Percentiles rank a stretch among this genome's conserved stretches.
Evolutionary conservation across 2,329 filamentous ascomycete genomes (phyloP).

Genomic region (Aspergillus fumigatiaffinis): DNA sequence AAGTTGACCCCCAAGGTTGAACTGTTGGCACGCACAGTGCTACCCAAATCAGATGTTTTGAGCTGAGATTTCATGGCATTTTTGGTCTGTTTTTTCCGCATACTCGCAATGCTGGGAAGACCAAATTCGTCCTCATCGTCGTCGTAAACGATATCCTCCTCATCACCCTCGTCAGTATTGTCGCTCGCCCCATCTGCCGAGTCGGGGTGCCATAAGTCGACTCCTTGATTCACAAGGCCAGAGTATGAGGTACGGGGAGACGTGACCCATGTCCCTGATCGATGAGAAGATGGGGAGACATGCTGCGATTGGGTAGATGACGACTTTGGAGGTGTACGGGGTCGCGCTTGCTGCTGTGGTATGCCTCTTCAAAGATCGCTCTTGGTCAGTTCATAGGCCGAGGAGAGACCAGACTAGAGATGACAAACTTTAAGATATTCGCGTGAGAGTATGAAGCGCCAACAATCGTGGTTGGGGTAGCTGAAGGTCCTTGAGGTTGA

Average conservation of each 20-base stretch:
- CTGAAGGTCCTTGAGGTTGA: conserved; percentile 52
- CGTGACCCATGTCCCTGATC: conserved; percentile 31
- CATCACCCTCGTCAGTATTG: conserved; percentile 61
- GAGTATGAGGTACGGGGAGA: conserved; percentile 72
- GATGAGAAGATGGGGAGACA: conserved; percentile 50
- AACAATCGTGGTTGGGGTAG: conserved; percentile 70
- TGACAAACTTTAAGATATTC: conserved; percentile 75
- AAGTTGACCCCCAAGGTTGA: conserved; percentile 29
- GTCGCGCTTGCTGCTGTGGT: conserved; percentile 53
- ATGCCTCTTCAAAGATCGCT: conserved; percentile 21
- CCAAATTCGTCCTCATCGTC: conserved; percentile 96
- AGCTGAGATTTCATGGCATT: conserved; percentile 30
- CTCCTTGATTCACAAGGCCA: conserved; percentile 74
- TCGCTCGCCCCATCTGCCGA: conserved; percentile 44
- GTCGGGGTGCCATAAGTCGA: conserved; percentile 69
- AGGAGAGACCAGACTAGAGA: conserved; percentile 10
- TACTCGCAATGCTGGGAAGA: conserved; percentile 84
- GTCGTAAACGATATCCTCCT: conserved; percentile 72
- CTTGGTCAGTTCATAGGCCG: not conserved
- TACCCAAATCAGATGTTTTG: conserved; percentile 45
- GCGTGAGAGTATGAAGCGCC: conserved; percentile 96
- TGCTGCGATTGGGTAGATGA: conserved; percentile 54
- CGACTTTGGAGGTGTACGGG: conserved; percentile 67
- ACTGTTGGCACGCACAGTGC: conserved; percentile 18
- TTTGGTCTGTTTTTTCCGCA: conserved; percentile 66